Conservation (phyloP, 2,329 filamentous ascomycete genomes). For the Penicillium sp. region DNA sequence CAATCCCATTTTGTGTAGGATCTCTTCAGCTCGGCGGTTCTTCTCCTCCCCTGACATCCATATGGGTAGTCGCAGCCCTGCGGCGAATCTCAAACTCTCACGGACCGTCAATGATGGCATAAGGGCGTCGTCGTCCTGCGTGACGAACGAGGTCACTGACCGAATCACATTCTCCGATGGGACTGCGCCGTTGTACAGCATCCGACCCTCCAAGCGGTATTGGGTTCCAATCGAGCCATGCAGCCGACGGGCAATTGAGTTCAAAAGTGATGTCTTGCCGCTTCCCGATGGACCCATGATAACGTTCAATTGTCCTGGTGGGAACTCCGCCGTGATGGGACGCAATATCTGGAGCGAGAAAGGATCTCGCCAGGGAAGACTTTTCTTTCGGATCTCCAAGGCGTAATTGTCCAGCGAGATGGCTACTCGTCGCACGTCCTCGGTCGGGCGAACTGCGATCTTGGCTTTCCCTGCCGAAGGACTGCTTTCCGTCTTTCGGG, state of each 20-base stretch:
- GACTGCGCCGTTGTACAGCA: slow-evolving; percentile 64
- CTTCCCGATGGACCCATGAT: slow-evolving; percentile 77
- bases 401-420: slow-evolving; percentile 61
- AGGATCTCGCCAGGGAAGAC: slow-evolving; percentile 44
- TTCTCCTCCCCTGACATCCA: slow-evolving; percentile 68
- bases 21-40: slow-evolving; percentile 61
- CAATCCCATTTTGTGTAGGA: slow-evolving; percentile 67
- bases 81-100: slow-evolving; percentile 67
- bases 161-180: slow-evolving; percentile 65
- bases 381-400: slow-evolving; percentile 59
- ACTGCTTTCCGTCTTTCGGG: slow-evolving; percentile 55
- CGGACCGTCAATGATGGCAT: slow-evolving; percentile 69
- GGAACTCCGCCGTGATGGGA: slow-evolving; percentile 62
- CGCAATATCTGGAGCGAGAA: slow-evolving; percentile 53
- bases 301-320: slow-evolving; percentile 64
- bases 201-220: slow-evolving; percentile 57
- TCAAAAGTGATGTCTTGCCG: slow-evolving; percentile 70
- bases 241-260: slow-evolving; percentile 65
- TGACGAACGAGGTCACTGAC: slow-evolving; percentile 70
- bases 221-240: slow-evolving; percentile 57
- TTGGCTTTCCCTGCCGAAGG: slow-evolving; percentile 66
- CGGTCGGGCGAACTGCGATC: slow-evolving; percentile 52
- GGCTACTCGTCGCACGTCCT: slow-evolving; percentile 57
- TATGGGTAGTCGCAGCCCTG: slow-evolving; percentile 63
- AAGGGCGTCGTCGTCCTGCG: slow-evolving; percentile 71